Conservation (phyloP, 2,329 filamentous ascomycete species). For the Knufia fluminis region DNA sequence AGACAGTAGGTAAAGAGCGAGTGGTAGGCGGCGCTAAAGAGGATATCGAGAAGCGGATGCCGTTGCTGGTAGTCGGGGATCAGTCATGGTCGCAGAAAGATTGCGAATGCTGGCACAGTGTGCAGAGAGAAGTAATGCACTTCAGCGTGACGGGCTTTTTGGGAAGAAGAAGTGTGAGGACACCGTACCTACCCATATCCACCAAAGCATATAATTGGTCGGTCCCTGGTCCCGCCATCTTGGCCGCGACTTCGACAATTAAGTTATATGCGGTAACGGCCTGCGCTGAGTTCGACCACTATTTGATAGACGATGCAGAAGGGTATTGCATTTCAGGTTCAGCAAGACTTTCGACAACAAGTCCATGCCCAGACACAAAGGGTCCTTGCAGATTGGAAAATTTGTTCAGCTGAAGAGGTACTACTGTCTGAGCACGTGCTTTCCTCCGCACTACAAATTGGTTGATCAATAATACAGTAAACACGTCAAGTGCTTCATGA, state of each 20-base stretch:
- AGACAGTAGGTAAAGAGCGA: conserved; percentile 67
- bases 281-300: too few species aligned
- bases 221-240: background rate
- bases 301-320: too few species aligned
- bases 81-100: background rate
- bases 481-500: background rate
- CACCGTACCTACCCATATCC: conserved; percentile 34
- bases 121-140: background rate
- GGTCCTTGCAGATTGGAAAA: background rate
- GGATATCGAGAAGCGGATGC: conserved; percentile 85
- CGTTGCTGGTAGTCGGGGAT: conserved; percentile 51
- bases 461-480: background rate
- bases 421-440: background rate
- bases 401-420: background rate
- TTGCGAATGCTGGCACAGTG: background rate
- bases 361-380: too few species aligned
- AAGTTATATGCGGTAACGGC: too few species aligned
- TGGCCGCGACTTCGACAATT: background rate
- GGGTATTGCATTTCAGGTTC: too few species aligned
- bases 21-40: conserved; percentile 62
- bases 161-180: background rate
- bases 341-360: too few species aligned
- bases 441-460: background rate
- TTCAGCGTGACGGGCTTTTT: background rate
- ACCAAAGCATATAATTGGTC: conserved; percentile 29